phyloP scores from a whole-genome alignment of 2,329 filamentous ascomycete genomes.

The Didymosphaeria variabile region DNA sequence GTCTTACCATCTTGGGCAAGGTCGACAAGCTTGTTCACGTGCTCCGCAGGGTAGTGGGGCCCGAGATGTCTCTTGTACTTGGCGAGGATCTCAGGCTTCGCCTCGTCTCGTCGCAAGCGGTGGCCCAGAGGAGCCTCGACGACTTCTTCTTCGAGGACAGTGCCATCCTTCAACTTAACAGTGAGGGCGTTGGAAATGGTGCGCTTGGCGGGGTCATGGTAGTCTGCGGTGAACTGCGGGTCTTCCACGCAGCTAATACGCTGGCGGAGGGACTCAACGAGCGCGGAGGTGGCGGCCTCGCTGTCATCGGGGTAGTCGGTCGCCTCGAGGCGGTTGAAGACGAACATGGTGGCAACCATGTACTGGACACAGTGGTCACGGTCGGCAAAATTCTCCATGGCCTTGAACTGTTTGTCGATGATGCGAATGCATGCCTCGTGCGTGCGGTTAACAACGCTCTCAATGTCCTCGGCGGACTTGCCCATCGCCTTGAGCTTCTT shows the following conservation, averaged over 20 bases:
- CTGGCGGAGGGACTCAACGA: conserved; percentile 90
- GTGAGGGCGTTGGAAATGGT: conserved; percentile 98
- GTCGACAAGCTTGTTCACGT: conserved; percentile 83
- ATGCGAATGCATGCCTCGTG: conserved; percentile 99
- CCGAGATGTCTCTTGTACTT: conserved; percentile 95
- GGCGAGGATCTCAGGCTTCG: conserved; percentile 93
- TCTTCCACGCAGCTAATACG: conserved; percentile 98
- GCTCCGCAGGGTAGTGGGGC: conserved; percentile 79
- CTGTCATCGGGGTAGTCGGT: conserved; percentile 92
- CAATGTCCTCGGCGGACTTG: conserved; percentile 91
- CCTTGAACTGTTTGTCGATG: conserved; percentile 99
- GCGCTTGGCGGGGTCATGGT: conserved; percentile 91
- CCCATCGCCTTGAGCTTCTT: conserved; percentile 82
- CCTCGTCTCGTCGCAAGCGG: conserved; percentile 89
- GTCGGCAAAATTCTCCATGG: conserved; percentile 99
- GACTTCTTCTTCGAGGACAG: conserved; percentile 85
- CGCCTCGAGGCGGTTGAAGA: conserved; percentile 91
- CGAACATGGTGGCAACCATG: conserved; percentile 97
- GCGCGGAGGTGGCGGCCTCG: conserved; percentile 87
- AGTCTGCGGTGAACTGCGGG: conserved; percentile 91
- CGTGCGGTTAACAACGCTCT: conserved; percentile 90
- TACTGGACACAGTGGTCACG: conserved; percentile 99
- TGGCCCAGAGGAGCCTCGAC: conserved; percentile 96
- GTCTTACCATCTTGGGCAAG: conserved; percentile 78
- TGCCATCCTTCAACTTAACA: conserved; percentile 93